Evolutionary conservation across 2,329 filamentous ascomycete genomes (phyloP).

Genomic region (Fusarium multiceps): DNA sequence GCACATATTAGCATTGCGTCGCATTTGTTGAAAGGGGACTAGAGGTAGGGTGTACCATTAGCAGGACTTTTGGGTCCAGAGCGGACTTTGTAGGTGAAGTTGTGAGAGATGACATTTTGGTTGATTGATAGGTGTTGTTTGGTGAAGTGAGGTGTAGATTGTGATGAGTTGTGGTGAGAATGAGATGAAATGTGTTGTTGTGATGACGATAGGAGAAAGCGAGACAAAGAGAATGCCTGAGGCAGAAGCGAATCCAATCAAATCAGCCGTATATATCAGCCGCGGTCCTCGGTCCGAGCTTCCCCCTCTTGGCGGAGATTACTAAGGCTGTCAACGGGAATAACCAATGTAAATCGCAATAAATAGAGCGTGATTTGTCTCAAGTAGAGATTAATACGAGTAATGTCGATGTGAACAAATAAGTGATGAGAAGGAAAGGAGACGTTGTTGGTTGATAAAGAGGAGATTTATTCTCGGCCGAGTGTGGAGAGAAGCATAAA

Average conservation of each 20-base stretch:
- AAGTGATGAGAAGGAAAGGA: no score
- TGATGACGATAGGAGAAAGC: constrained; percentile 11
- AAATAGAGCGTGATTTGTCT: background rate
- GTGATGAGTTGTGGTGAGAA: background rate
- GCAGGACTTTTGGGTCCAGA: constrained; percentile 10
- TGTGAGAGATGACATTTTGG: background rate
- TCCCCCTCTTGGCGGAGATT: background rate
- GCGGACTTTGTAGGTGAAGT: background rate
- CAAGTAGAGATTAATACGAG: background rate
- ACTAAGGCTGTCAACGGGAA: background rate
- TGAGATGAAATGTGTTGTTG: constrained; percentile 5
- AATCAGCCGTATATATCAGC: constrained; percentile 22
- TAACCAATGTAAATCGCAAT: background rate
- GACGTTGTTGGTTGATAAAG: no score
- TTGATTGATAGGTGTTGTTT: background rate
- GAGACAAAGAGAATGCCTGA: constrained; percentile 1
- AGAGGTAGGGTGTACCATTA: constrained; percentile 2
- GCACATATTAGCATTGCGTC: no score
- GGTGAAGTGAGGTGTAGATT: background rate
- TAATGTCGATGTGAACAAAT: background rate
- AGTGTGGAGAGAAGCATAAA: background rate
- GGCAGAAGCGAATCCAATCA: background rate
- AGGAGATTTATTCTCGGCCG: background rate
- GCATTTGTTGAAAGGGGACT: no score
- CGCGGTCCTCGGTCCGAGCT: constrained; percentile 14